Conservation (phyloP, 1,284 basidiomycete species). For the Papiliotrema flavescens region DNA sequence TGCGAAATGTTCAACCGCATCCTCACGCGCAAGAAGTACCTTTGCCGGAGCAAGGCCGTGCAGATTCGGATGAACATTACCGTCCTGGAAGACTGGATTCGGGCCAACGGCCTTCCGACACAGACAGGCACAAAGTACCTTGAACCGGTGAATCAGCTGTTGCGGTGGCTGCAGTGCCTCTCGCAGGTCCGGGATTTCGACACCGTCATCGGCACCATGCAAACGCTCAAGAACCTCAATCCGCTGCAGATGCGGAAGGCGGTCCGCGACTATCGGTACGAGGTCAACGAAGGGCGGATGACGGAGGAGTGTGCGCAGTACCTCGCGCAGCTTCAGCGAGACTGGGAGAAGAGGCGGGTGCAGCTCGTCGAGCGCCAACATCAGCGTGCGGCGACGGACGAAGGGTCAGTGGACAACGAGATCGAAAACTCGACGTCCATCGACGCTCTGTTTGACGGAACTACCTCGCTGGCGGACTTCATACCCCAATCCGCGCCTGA, state of each 20-base stretch:
- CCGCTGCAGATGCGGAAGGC: conserved; percentile 93
- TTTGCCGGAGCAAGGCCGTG: conserved; percentile 84
- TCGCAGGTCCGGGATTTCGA: conserved; percentile 83
- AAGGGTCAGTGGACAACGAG: neutral
- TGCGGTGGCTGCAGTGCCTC: conserved; percentile 61
- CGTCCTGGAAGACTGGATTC: conserved; percentile 87
- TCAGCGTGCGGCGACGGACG: conserved; percentile 56
- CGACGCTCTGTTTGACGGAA: conserved; percentile 72
- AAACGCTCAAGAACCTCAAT: conserved; percentile 79
- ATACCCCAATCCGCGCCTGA: conserved; percentile 71
- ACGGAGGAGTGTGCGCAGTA: conserved; percentile 92
- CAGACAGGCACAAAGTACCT: conserved; percentile 74
- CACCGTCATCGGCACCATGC: conserved; percentile 82
- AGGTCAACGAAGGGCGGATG: conserved; percentile 88
- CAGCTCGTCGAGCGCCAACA: conserved; percentile 56
- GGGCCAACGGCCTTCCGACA: conserved; percentile 63
- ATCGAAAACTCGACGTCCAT: conserved; percentile 50
- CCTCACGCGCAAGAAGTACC: conserved; percentile 82
- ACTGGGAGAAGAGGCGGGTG: conserved; percentile 87
- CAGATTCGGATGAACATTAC: conserved; percentile 88
- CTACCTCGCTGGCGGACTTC: conserved; percentile 64
- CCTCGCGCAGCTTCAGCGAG: conserved; percentile 85
- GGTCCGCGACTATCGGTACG: conserved; percentile 89
- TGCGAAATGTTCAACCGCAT: conserved; percentile 93
- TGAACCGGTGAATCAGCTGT: conserved; percentile 74